Percentiles rank a stretch among this genome's conserved stretches.
phyloP scores from a whole-genome alignment of 2,329 filamentous ascomycete species.

The Fusarium nematophilum region DNA sequence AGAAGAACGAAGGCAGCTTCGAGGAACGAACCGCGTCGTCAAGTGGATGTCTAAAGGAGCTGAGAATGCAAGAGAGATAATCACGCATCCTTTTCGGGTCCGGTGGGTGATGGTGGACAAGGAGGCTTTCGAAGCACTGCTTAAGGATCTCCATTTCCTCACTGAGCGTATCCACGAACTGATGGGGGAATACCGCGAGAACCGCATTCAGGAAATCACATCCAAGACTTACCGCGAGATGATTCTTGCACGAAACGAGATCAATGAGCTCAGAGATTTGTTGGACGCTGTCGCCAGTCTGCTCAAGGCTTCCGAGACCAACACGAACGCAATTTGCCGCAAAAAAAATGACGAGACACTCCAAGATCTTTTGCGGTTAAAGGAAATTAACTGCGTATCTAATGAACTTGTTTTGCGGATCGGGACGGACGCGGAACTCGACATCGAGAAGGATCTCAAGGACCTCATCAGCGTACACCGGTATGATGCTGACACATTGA shows the following conservation, averaged over 20 bases:
- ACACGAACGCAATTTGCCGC: too few species aligned
- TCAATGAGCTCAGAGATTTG: neutral
- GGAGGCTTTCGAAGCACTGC: neutral
- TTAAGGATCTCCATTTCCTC: neutral
- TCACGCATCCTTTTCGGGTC: neutral
- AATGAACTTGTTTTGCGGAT: neutral
- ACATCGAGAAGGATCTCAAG: neutral
- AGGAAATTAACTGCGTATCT: constrained; percentile 2
- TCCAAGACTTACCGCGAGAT: constrained; percentile 4
- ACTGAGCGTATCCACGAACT: constrained; percentile 2
- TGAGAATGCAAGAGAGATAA: neutral
- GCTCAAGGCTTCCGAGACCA: neutral
- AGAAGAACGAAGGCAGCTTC: neutral
- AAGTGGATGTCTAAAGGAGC: constrained; percentile 1
- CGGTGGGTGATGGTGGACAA: constrained; percentile 7
- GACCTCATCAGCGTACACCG: neutral
- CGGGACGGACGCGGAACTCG: neutral
- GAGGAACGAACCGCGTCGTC: neutral
- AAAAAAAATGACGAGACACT: neutral
- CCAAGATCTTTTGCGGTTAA: constrained; percentile 1
- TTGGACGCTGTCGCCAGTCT: neutral
- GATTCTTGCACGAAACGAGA: neutral
- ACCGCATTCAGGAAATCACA: constrained; percentile 1
- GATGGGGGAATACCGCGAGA: neutral
- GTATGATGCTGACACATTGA: neutral